Conservation (phyloP, 805 yeast species). For the Ogataea nonfermentans region DNA sequence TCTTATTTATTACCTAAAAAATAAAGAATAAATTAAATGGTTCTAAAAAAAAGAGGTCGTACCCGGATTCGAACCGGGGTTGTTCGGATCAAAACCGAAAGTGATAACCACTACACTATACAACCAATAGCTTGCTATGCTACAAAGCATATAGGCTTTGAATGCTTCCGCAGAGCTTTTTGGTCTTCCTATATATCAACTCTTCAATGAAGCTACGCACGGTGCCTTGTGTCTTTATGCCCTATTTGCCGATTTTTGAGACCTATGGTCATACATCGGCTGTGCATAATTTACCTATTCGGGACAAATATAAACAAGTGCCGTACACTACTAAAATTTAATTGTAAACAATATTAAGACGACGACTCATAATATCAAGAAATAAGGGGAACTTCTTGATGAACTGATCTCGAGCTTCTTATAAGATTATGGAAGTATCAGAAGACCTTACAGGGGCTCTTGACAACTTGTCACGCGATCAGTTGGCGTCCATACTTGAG, state of each 20-base stretch:
- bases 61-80: slow-evolving; percentile 88
- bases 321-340: slow-evolving; percentile 1
- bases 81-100: slow-evolving; percentile 77
- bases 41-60: slow-evolving; percentile 50
- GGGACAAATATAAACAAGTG: slow-evolving; percentile 12
- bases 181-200: neutral
- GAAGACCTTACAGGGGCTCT: neutral
- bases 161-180: no score
- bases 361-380: slow-evolving; percentile 7
- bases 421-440: neutral
- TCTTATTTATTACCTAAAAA: slow-evolving; percentile 18
- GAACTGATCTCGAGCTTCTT: neutral
- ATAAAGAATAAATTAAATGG: neutral
- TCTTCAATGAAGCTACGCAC: no score
- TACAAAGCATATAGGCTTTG: neutral
- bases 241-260: no score
- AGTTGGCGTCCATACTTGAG: slow-evolving; percentile 13
- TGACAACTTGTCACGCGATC: slow-evolving; percentile 14
- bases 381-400: neutral
- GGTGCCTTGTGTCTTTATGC: no score
- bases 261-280: neutral
- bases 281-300: slow-evolving; percentile 9
- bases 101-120: slow-evolving; percentile 83
- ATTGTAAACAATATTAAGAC: slow-evolving; percentile 13
- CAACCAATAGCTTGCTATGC: slow-evolving; percentile 25